Evolutionary conservation across 768 basidiomycete genomes (phyloP).

Genomic region (Calocybe indica): DNA sequence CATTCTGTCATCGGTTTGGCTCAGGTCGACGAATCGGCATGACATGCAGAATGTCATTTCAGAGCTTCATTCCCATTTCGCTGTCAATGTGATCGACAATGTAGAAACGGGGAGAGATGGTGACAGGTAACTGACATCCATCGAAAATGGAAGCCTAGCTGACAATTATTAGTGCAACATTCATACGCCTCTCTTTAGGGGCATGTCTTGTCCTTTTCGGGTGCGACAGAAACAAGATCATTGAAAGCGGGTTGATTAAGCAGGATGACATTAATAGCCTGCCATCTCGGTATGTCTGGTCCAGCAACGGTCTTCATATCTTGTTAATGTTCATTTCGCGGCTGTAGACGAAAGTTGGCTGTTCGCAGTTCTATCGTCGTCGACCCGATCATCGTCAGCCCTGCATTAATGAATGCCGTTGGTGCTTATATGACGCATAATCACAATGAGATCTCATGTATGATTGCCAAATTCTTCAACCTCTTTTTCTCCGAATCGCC

Average conservation of each 20-base stretch:
- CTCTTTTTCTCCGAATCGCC: constrained; percentile 55
- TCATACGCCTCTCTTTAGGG: constrained; percentile 58
- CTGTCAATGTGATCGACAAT: constrained; percentile 29
- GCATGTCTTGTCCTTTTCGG: constrained; percentile 62
- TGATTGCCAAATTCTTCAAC: constrained; percentile 58
- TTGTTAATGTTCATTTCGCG: neutral
- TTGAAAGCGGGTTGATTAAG: constrained; percentile 38
- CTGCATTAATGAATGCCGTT: constrained; percentile 49
- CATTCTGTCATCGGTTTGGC: constrained; percentile 53
- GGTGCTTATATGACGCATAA: constrained; percentile 42
- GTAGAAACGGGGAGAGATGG: constrained; percentile 23
- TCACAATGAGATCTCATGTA: constrained; percentile 41
- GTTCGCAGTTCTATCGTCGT: constrained; percentile 32
- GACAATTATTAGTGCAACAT: constrained; percentile 23
- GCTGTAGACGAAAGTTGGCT: constrained; percentile 41
- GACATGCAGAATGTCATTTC: constrained; percentile 48
- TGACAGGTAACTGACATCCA: constrained; percentile 30
- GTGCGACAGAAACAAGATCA: constrained; percentile 47
- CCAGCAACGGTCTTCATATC: neutral
- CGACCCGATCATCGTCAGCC: constrained; percentile 59
- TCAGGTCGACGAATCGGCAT: constrained; percentile 51
- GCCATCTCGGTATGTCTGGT: constrained; percentile 45
- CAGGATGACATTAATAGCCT: constrained; percentile 43
- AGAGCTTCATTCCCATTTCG: constrained; percentile 39
- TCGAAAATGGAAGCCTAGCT: too few species aligned